Evolutionary conservation across 140 eudicot species (phyloP).

Genomic region (Anethum foeniculum): DNA sequence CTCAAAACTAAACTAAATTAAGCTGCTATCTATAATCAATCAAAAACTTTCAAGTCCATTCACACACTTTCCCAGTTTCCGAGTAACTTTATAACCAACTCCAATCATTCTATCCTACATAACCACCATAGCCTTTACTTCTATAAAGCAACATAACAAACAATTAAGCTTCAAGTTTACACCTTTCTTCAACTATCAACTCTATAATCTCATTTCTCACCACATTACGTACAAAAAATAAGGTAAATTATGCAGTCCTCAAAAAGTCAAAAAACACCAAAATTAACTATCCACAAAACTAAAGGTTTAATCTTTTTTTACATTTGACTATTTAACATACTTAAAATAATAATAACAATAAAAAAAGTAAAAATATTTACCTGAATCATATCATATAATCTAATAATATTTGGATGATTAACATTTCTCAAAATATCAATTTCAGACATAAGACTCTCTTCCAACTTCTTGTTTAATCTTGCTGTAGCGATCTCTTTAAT

Average conservation of each 20-base stretch:
- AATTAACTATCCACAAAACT: background rate
- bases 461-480: constrained; percentile 57
- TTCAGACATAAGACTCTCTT: constrained; percentile 84
- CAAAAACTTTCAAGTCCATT: background rate
- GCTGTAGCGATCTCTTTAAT: constrained; percentile 69
- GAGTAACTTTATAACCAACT: background rate
- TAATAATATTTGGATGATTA: constrained; percentile 74
- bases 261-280: background rate
- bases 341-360: background rate
- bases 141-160: background rate
- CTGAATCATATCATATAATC: constrained; percentile 80
- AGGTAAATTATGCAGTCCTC: background rate
- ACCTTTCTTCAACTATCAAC: background rate
- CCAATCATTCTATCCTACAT: background rate
- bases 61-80: background rate
- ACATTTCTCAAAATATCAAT: constrained; percentile 68
- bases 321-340: background rate
- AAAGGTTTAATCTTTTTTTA: background rate
- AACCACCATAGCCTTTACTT: background rate
- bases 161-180: background rate
- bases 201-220: background rate
- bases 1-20: background rate
- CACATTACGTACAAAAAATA: background rate
- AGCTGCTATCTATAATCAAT: background rate
- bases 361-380: constrained; percentile 15